phyloP scores from a whole-genome alignment of 306 rosid genomes.

The Ochetophila trinervis region DNA sequence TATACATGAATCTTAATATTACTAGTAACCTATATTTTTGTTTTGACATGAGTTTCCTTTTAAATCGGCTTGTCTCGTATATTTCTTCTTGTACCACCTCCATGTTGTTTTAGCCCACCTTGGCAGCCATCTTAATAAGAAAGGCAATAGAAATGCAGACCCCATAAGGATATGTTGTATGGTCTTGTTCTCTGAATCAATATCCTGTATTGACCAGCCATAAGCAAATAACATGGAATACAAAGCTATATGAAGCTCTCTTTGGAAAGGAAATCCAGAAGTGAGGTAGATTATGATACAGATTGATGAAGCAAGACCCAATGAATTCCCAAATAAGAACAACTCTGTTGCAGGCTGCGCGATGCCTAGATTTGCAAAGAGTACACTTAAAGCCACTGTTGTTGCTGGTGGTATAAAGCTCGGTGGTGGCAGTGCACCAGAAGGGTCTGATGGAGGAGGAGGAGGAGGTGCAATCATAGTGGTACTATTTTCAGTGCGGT shows the following conservation, averaged over 20 bases:
- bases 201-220: background rate
- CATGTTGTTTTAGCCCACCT: background rate
- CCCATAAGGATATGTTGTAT: background rate
- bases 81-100: background rate
- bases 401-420: background rate
- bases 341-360: background rate
- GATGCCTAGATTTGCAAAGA: background rate
- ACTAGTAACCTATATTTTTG: too few species aligned
- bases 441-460: background rate
- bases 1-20: too few species aligned
- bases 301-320: background rate
- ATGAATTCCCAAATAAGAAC: constrained; percentile 3
- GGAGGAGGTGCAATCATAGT: background rate
- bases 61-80: too few species aligned
- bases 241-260: constrained; percentile 11
- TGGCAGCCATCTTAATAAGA: background rate
- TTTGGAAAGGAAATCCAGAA: constrained; percentile 12
- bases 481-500: background rate
- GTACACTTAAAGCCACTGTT: too few species aligned
- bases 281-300: constrained; percentile 6
- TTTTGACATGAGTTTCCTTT: too few species aligned
- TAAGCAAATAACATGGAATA: constrained; percentile 7
- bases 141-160: background rate
- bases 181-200: background rate
- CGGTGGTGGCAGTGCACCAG: background rate